A percentile compares a stretch with the other conserved stretches of the same genome.
phyloP scores from a whole-genome alignment of 208 protist genomes.

The Crithidia bombi region DNA sequence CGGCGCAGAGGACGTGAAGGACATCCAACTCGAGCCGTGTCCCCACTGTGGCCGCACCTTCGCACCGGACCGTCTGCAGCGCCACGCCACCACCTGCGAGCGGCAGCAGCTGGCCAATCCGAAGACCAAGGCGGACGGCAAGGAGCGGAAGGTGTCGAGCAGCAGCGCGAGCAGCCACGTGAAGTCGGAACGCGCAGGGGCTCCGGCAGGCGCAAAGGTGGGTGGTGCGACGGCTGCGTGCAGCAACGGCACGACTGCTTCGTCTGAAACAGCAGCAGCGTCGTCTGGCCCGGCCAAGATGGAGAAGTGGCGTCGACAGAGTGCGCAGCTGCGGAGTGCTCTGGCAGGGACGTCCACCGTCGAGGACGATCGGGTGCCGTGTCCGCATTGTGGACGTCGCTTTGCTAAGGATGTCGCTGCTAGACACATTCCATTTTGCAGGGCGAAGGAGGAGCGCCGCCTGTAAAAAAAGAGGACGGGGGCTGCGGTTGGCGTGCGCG shows the following conservation, averaged over 20 bases:
- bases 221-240: neutral
- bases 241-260: neutral
- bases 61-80: slow-evolving; percentile 49
- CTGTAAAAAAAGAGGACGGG: slow-evolving; percentile 10
- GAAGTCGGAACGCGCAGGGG: neutral
- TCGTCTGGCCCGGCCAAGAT: neutral
- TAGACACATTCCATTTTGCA: slow-evolving; percentile 52
- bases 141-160: slow-evolving; percentile 16
- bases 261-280: neutral
- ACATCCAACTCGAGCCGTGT: slow-evolving; percentile 62
- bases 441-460: slow-evolving; percentile 16
- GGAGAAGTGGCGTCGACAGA: slow-evolving; percentile 45
- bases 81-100: slow-evolving; percentile 62
- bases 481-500: no score
- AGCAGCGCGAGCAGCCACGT: neutral
- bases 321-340: slow-evolving; percentile 48
- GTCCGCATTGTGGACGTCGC: slow-evolving; percentile 48
- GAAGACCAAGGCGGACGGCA: slow-evolving; percentile 15
- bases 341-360: slow-evolving; percentile 25
- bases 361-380: slow-evolving; percentile 55
- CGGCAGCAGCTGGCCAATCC: slow-evolving; percentile 19
- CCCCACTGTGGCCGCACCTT: slow-evolving; percentile 80
- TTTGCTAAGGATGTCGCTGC: slow-evolving; percentile 49
- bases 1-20: slow-evolving; percentile 21
- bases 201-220: no score